Percentiles rank a stretch among this genome's conserved stretches.
phyloP scores from a whole-genome alignment of 2,329 filamentous ascomycete species.

The Colletotrichum sp. region DNA sequence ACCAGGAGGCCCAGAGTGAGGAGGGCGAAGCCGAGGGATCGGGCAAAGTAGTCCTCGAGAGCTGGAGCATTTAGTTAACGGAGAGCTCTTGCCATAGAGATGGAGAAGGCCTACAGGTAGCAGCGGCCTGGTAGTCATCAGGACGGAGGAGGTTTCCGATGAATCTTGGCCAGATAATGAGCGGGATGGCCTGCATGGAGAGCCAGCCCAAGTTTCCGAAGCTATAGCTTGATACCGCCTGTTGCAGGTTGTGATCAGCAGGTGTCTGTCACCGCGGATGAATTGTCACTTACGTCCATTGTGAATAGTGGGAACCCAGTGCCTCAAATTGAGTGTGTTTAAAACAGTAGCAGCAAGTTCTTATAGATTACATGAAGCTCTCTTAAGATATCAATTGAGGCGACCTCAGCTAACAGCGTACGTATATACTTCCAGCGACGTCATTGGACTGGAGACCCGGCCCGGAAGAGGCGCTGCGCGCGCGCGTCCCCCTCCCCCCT shows the following conservation, averaged over 20 bases:
- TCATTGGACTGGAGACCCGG: conserved; percentile 10
- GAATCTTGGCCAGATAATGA: conserved; percentile 53
- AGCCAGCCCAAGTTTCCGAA: conserved; percentile 60
- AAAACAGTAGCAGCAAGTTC: neutral
- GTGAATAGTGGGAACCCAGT: neutral
- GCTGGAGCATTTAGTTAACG: conserved; percentile 37
- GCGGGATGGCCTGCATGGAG: conserved; percentile 49
- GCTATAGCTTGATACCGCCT: conserved; percentile 57
- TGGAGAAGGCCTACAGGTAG: conserved; percentile 31
- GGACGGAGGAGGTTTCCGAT: conserved; percentile 48
- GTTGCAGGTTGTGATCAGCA: neutral
- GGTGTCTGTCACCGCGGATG: neutral
- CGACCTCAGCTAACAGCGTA: neutral
- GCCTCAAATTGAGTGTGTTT: neutral
- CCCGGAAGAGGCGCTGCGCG: neutral
- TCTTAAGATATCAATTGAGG: neutral
- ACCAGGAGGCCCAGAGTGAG: conserved; percentile 67
- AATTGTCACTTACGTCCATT: conserved; percentile 31
- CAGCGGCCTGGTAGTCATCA: conserved; percentile 26
- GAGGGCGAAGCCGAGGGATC: conserved; percentile 71
- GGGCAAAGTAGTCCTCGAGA: conserved; percentile 76
- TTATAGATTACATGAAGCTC: neutral
- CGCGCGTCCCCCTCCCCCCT: neutral
- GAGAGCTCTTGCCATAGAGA: neutral
- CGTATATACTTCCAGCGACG: conserved; percentile 3